Conservation (phyloP, 2,329 filamentous ascomycete genomes). For the Sporothrix brunneoviolacea region DNA sequence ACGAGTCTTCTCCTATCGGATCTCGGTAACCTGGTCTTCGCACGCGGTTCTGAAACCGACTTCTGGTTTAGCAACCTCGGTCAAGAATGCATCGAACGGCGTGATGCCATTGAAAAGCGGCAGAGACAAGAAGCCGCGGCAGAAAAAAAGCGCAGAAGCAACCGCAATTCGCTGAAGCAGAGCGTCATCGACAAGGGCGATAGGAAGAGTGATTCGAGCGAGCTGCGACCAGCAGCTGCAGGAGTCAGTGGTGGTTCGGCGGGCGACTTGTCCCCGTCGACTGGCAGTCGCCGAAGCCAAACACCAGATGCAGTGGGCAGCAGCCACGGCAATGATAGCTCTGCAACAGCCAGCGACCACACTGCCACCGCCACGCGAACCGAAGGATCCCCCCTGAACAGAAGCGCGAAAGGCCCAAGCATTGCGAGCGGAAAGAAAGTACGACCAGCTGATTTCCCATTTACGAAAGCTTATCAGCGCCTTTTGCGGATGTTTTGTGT, state of each 20-base stretch:
- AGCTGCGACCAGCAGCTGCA: neutral
- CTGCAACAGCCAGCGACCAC: constrained; percentile 29
- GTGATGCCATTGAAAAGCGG: constrained; percentile 47
- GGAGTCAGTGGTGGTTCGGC: constrained; percentile 31
- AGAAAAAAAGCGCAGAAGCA: constrained; percentile 34
- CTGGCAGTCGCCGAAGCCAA: constrained; percentile 24
- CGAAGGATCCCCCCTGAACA: neutral
- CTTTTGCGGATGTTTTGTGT: constrained; percentile 82
- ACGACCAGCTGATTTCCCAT: constrained; percentile 60
- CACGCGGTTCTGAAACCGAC: constrained; percentile 88
- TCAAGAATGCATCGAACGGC: constrained; percentile 58
- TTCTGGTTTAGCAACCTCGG: constrained; percentile 70
- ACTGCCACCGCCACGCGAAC: constrained; percentile 9
- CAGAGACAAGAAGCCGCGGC: constrained; percentile 16
- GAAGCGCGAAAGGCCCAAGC: constrained; percentile 13
- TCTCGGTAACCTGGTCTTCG: constrained; percentile 76
- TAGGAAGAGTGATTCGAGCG: constrained; percentile 59
- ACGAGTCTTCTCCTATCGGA: constrained; percentile 85
- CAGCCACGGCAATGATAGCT: constrained; percentile 36
- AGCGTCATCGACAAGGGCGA: constrained; percentile 57
- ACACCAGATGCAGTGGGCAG: constrained; percentile 29
- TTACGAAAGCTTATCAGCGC: constrained; percentile 69
- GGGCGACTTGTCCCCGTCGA: constrained; percentile 27
- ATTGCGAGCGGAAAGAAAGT: constrained; percentile 12
- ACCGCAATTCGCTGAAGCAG: constrained; percentile 40